Percentiles rank a stretch among this genome's conserved stretches.
phyloP scores from a whole-genome alignment of 768 basidiomycete species.

The Macrolepiota dolichaula region DNA sequence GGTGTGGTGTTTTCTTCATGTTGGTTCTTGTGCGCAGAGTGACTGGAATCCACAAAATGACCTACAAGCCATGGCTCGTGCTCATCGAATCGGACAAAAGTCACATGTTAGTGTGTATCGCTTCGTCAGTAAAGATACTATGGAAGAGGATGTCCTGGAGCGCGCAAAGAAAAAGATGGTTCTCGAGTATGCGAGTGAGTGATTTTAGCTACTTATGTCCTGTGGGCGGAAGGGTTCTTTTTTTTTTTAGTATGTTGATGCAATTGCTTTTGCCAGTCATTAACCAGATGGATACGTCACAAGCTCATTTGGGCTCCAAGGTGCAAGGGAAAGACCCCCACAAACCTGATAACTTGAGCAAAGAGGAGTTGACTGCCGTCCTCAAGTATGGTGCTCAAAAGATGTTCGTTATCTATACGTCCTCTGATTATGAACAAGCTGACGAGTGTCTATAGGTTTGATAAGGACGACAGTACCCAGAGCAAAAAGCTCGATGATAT shows the following conservation, averaged over 20 bases:
- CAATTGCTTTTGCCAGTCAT: slow-evolving; percentile 61
- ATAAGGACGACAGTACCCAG: slow-evolving; percentile 92
- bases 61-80: slow-evolving; percentile 98
- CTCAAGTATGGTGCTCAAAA: slow-evolving; percentile 99
- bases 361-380: slow-evolving; percentile 95
- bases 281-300: slow-evolving; percentile 99
- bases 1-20: background rate
- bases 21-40: slow-evolving; percentile 49
- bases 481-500: slow-evolving; percentile 97
- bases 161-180: slow-evolving; percentile 99
- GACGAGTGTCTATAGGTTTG: slow-evolving; percentile 64
- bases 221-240: background rate
- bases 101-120: slow-evolving; percentile 98
- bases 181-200: slow-evolving; percentile 96
- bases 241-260: slow-evolving; percentile 1
- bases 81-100: slow-evolving; percentile 98
- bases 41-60: slow-evolving; percentile 99
- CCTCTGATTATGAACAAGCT: slow-evolving; percentile 5
- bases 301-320: slow-evolving; percentile 90
- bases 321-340: slow-evolving; percentile 59
- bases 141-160: slow-evolving; percentile 98
- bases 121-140: slow-evolving; percentile 98
- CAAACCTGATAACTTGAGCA: slow-evolving; percentile 84
- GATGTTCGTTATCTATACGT: slow-evolving; percentile 60
- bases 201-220: slow-evolving; percentile 1